phyloP scores from a whole-genome alignment of 2,329 filamentous ascomycete genomes.

The Penicillium glabrum region DNA sequence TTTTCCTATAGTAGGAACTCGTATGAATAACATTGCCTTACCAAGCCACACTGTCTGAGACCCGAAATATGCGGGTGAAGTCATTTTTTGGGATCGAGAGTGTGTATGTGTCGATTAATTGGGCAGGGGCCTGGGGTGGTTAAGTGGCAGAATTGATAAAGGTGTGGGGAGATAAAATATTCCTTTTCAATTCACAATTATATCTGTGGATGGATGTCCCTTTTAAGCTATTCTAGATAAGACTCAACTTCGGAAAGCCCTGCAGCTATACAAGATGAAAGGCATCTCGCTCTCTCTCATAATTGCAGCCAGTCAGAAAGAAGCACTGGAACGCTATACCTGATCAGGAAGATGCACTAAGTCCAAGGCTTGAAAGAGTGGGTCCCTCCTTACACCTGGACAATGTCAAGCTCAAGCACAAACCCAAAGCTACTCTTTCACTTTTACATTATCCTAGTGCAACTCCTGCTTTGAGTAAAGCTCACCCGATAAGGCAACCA shows the following conservation, averaged over 20 bases:
- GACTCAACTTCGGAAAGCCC: neutral
- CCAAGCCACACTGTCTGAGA: slow-evolving; percentile 7
- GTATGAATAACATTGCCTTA: neutral
- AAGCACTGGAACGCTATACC: slow-evolving; percentile 26
- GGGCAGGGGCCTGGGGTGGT: slow-evolving; percentile 3
- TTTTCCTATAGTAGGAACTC: neutral
- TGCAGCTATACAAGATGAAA: neutral
- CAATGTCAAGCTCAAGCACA: too few relatives aligned
- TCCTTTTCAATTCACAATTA: neutral
- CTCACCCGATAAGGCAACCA: neutral
- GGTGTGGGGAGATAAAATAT: too few relatives aligned
- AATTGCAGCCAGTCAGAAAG: neutral
- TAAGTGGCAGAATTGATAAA: neutral
- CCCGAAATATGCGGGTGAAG: neutral
- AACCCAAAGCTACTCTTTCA: neutral
- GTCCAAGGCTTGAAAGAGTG: slow-evolving; percentile 21
- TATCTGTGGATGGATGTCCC: neutral
- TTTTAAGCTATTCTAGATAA: neutral
- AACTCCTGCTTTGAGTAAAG: neutral
- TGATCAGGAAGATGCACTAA: slow-evolving; percentile 16
- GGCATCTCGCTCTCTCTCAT: neutral
- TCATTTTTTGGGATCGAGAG: neutral
- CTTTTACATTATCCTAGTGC: neutral
- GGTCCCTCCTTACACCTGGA: neutral
- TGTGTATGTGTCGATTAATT: neutral